Conservation (phyloP, 2,329 filamentous ascomycete species). For the Paecilomyces variotii region DNA sequence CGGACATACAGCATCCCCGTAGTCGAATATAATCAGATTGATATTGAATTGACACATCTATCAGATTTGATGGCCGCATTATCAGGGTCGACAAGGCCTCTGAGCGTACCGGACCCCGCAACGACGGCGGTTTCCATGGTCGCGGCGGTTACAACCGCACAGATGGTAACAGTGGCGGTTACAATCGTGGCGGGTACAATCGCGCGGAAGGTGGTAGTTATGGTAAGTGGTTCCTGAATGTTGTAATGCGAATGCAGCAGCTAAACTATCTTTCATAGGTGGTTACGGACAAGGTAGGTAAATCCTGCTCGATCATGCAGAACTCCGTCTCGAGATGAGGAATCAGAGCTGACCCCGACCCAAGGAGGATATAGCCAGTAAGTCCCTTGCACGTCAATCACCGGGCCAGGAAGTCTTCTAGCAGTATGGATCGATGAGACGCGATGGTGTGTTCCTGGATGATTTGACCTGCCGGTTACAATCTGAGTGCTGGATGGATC, state of each 20-base stretch:
- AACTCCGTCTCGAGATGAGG: not conserved
- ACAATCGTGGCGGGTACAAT: not conserved
- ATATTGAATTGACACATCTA: not conserved
- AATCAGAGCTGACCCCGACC: not conserved
- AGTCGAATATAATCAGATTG: constrained; percentile 11
- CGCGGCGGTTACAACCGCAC: constrained; percentile 36
- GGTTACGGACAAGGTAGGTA: not conserved
- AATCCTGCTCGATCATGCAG: not conserved
- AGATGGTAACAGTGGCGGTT: constrained; percentile 14
- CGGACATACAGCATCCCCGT: constrained; percentile 9
- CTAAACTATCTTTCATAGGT: constrained; percentile 9
- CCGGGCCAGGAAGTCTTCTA: not conserved
- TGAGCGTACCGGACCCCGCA: constrained; percentile 61
- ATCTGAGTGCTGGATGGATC: not conserved
- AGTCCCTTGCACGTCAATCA: not conserved
- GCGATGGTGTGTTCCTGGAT: not conserved
- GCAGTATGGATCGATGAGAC: not conserved
- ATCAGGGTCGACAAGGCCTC: constrained; percentile 96
- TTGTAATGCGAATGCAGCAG: constrained; percentile 4
- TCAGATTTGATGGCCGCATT: constrained; percentile 82
- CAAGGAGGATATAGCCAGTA: not conserved
- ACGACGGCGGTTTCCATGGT: constrained; percentile 40
- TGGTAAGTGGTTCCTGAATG: constrained; percentile 23
- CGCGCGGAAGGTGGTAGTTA: constrained; percentile 27
- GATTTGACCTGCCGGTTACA: not conserved